Evolutionary conservation across 257 asterid genomes (phyloP), one percentile per base, ranked within the genome.

Genomic region (Solanum stenotomum): DNA sequence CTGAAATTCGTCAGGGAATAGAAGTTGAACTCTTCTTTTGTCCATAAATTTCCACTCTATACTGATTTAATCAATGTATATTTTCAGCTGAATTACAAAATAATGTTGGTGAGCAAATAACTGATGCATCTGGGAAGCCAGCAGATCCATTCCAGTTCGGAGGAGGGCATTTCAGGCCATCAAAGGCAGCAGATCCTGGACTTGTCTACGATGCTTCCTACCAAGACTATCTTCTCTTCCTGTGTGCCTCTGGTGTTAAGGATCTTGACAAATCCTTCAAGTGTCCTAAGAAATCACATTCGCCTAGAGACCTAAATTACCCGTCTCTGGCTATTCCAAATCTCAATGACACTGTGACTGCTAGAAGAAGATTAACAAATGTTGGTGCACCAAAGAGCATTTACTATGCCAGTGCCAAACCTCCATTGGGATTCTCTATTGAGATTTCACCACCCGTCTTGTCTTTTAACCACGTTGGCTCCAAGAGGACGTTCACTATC

Each of bases 141-240:
- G 98, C 22, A 25, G 93, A 95, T 90, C 98, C 98, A 2, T 97
- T 94, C 92, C 99, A 95, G 84, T 93, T 90, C 10, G 99, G 99
- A 6, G 91, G 98, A 16, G 98, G 99, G 37, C 99, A 95, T 83
- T 95, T 96, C 91, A 88, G 95, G 75, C 99, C 99, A 23, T 61
- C 95, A 35, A 95, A 94, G 89, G 99, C 99, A 87, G 98, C 93
- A 1, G 99, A 96, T 88, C 98, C 98, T 2, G 98, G 98, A 18
- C 95, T 96, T 14, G 90, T 96, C 59, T 96, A 96, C 23, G 94
- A 95, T n/a, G 97, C 98, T 52, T 93, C 99, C 42, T 93, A 94
- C 89, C 74, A 81, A 8, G 98, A 95, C 92, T 96, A 96, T 84
- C 94, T 95, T 81, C 93, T 91, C 90, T 95, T 90, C 88, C 90